Evolutionary conservation across 1,284 basidiomycete species (phyloP).

Genomic region (Ustilago bromivora): DNA sequence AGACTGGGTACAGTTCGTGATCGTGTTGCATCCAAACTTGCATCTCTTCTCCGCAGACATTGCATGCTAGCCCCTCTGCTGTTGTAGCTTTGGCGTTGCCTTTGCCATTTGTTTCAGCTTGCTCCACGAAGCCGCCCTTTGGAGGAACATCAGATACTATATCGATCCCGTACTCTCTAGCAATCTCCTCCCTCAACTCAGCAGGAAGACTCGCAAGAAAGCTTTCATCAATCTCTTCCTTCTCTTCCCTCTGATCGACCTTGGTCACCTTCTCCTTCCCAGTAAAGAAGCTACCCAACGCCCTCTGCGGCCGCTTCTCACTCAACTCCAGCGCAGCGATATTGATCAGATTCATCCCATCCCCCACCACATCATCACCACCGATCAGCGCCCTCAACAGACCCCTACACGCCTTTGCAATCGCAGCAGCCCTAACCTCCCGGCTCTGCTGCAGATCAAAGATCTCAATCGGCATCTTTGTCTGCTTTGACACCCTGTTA

Average conservation of each 20-base stretch:
- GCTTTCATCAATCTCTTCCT: conserved; percentile 33
- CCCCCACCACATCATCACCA: conserved; percentile 46
- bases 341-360: conserved; percentile 60
- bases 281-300: conserved; percentile 47
- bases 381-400: conserved; percentile 44
- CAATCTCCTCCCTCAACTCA: conserved; percentile 53
- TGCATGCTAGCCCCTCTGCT: conserved; percentile 14
- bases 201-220: conserved; percentile 46
- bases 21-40: conserved; percentile 62
- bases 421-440: conserved; percentile 23
- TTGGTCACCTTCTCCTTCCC: not conserved
- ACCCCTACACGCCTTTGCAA: conserved; percentile 38
- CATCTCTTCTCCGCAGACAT: conserved; percentile 42
- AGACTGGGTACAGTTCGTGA: conserved; percentile 49
- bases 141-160: not conserved
- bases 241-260: not conserved
- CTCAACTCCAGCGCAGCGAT: conserved; percentile 59
- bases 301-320: conserved; percentile 38
- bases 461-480: conserved; percentile 60
- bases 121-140: not conserved
- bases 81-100: conserved; percentile 9
- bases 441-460: conserved; percentile 43
- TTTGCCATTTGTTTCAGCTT: not conserved
- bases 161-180: conserved; percentile 48
- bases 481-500: conserved; percentile 51